Percentiles rank a stretch among this genome's conserved stretches.
phyloP scores from a whole-genome alignment of 192 early-diverging fungal species.

The Backusella tuberculispora region DNA sequence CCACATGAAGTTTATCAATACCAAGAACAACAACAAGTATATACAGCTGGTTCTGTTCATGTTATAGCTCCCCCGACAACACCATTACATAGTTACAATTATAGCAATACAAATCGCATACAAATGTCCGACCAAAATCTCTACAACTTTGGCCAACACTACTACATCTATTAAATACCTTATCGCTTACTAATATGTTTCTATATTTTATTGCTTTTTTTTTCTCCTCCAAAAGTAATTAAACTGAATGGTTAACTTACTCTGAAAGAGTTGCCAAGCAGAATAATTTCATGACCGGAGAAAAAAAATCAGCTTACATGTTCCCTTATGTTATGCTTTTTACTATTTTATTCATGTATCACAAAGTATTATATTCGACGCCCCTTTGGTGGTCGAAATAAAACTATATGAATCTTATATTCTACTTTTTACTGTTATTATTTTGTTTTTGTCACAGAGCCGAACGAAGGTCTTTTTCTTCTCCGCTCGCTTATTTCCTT shows the following conservation, averaged over 20 bases:
- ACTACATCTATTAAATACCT: background rate
- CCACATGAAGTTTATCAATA: background rate
- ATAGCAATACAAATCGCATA: background rate
- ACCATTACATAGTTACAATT: background rate
- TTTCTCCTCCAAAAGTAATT: background rate
- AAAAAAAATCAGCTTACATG: slow-evolving; percentile 4
- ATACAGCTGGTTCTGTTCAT: slow-evolving; percentile 6
- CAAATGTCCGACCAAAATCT: background rate
- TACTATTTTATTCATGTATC: slow-evolving; percentile 6
- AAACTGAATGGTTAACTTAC: background rate
- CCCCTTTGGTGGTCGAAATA: background rate
- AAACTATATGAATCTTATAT: background rate
- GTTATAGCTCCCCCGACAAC: background rate
- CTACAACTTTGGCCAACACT: background rate
- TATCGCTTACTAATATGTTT: slow-evolving; percentile 5
- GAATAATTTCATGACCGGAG: background rate
- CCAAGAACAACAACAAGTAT: slow-evolving; percentile 12
- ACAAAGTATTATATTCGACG: background rate
- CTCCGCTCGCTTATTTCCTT: background rate
- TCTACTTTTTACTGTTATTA: background rate
- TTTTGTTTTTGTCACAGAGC: background rate
- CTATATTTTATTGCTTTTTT: background rate
- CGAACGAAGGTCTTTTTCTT: background rate
- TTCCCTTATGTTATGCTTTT: background rate
- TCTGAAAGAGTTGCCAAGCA: background rate